Percentiles rank a stretch among this genome's conserved stretches.
Conservation (phyloP, 257 asterid species). For the Ilex asprella region DNA sequence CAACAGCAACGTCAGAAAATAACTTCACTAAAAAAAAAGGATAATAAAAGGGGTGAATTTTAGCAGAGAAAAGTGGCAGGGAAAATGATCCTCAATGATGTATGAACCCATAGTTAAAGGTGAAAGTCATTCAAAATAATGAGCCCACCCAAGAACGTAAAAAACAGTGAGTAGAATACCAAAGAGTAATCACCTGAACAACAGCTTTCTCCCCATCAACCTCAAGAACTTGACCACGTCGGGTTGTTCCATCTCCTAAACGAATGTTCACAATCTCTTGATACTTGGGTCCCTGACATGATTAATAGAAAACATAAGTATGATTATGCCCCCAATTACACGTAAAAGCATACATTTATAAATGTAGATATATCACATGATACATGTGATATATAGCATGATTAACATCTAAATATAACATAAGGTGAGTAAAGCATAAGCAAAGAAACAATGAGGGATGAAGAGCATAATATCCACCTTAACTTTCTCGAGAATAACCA, state of each 20-base stretch:
- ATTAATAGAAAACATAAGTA: slow-evolving; percentile 7
- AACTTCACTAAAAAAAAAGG: not conserved
- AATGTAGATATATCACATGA: too few species aligned
- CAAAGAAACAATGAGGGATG: not conserved
- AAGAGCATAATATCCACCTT: slow-evolving; percentile 46
- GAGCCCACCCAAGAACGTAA: not conserved
- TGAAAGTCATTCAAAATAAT: too few species aligned
- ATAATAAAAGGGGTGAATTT: too few species aligned
- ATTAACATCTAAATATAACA: too few species aligned
- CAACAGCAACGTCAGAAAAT: too few species aligned
- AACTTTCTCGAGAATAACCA: slow-evolving; percentile 95
- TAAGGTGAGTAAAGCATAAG: not conserved
- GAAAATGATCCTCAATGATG: too few species aligned
- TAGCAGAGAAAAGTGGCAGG: too few species aligned
- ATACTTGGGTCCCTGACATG: slow-evolving; percentile 89
- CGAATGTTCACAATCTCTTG: slow-evolving; percentile 96
- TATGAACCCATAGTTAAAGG: too few species aligned
- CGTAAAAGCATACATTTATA: too few species aligned
- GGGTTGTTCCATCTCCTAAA: slow-evolving; percentile 87
- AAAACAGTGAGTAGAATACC: not conserved
- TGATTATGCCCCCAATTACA: too few species aligned
- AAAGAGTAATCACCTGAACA: slow-evolving; percentile 64
- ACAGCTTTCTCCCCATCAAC: slow-evolving; percentile 98
- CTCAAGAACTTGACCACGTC: slow-evolving; percentile 97
- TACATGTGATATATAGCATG: too few species aligned